Evolutionary conservation across 768 basidiomycete genomes (phyloP), one percentile per base, ranked within the genome.

Genomic region (Suillus decipiens): DNA sequence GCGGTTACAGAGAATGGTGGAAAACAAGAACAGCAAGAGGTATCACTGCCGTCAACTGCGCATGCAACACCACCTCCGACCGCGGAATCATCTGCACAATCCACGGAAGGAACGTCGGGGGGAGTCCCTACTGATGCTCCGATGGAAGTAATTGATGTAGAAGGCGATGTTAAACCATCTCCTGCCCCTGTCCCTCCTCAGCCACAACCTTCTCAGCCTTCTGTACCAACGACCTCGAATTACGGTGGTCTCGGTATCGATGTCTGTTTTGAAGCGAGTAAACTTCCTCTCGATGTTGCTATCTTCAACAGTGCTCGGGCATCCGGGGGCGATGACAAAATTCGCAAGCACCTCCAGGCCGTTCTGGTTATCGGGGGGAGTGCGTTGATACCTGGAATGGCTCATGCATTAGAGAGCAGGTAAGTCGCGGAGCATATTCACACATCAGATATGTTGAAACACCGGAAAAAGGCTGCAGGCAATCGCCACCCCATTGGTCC

Each of bases 221-320:
- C 61, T 0, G 64, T 68, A 24, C 53, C 75, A 15, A 71, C 75
- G 24, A 69, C 71, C 12, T 70, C 72, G 14, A 76, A 74, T 56
- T 78, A 80, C 34, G 78, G 62, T 28, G 84, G 82, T 15, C 82
- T 80, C 64, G 79, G 84, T 8, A 88, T 94, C 70, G 95, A 96
- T 72, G 84, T 96, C 4, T 83, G 82, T 61, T 88, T 86, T 69
- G 95, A 96, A 76, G 90, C 95, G 22, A 89, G 89, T 75, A 96
- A 95, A 73, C 80, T 96, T 45, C 95, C 96, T 1, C 79, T 97
- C 61, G 95, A 97, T 71, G 90, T 96, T 11, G 95, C 94, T 9
- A 92, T 97, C 64, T 93, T 93, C 77, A 95, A 96, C 72, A 92
- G 93, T 68, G 86, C 93, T 10, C 83, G 93, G n/a, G 89, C 92